These are phyloP conservation scores for Sporisorium exsertum DNA, from an alignment of 1,284 basidiomycete genomes.

Conservation along the genomic window DNA sequence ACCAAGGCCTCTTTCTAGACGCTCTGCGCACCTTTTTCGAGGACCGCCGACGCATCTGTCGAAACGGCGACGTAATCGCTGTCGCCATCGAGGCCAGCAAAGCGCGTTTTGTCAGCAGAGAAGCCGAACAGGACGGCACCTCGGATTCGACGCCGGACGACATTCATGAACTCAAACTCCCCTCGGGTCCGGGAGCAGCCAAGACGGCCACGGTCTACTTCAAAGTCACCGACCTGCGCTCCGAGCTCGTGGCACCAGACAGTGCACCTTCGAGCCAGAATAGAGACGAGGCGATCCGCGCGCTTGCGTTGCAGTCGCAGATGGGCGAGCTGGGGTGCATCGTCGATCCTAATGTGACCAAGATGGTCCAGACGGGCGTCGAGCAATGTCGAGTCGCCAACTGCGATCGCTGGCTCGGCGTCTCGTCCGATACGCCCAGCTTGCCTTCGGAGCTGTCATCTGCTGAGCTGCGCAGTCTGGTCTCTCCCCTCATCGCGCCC, in stretches of 20 bases:
- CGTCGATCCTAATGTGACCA: constrained; percentile 72
- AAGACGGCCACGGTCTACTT: constrained; percentile 77
- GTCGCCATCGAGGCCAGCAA: constrained; percentile 76
- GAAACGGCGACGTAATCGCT: constrained; percentile 83
- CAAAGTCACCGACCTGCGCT: constrained; percentile 81
- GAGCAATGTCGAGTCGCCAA: constrained; percentile 79
- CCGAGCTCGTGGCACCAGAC: constrained; percentile 73
- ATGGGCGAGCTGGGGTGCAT: constrained; percentile 85
- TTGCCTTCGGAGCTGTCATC: constrained; percentile 28
- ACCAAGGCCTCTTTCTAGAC: constrained; percentile 79
- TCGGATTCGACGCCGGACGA: constrained; percentile 69
- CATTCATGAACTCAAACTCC: constrained; percentile 45
- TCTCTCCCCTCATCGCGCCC: constrained; percentile 33
- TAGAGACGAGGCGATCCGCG: constrained; percentile 27
- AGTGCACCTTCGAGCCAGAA: constrained; percentile 57
- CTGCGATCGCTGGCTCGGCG: constrained; percentile 74
- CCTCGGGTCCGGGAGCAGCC: constrained; percentile 16
- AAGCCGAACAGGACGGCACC: constrained; percentile 41
- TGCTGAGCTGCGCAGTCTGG: constrained; percentile 15
- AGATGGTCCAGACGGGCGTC: constrained; percentile 82
- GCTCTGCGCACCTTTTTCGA: constrained; percentile 80
- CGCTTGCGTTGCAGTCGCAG: constrained; percentile 48
- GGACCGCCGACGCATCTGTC: constrained; percentile 75
- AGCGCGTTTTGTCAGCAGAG: constrained; percentile 56
- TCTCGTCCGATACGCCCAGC: constrained; percentile 69